A percentile compares a stretch with the other conserved stretches of the same genome.
These are phyloP conservation scores for Gautieria morchelliformis DNA, from an alignment of 768 basidiomycete species.

Conservation along the genomic window DNA sequence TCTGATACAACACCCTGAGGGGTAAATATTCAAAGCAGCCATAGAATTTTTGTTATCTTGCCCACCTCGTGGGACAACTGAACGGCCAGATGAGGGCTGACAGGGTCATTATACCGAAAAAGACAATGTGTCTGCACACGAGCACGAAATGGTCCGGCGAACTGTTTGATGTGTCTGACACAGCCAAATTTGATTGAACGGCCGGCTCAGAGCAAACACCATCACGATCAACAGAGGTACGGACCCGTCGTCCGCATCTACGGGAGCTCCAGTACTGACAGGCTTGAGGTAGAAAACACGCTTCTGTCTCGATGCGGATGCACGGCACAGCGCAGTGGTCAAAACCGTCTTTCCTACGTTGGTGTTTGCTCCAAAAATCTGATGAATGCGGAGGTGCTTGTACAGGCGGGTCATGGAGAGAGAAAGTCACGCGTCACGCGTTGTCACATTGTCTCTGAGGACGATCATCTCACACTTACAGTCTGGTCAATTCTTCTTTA, in stretches of 20 bases:
- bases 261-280: constrained; percentile 74
- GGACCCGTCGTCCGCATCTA: constrained; percentile 81
- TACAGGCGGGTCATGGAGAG: constrained; percentile 74
- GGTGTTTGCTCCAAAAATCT: constrained; percentile 93
- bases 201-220: neutral
- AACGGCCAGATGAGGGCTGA: constrained; percentile 89
- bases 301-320: constrained; percentile 49
- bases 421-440: neutral
- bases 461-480: neutral
- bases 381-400: constrained; percentile 76
- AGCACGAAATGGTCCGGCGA: neutral
- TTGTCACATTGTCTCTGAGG: neutral
- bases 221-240: constrained; percentile 13
- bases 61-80: constrained; percentile 22
- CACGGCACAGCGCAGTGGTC: constrained; percentile 73
- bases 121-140: constrained; percentile 58
- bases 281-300: constrained; percentile 76
- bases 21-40: neutral
- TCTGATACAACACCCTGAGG: constrained; percentile 47
- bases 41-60: neutral
- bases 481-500: neutral
- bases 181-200: neutral
- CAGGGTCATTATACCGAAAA: constrained; percentile 78
- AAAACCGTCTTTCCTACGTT: constrained; percentile 93
- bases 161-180: neutral